phyloP scores from a whole-genome alignment of 2,329 filamentous ascomycete species.

The Phaeosphaeria sp. region DNA sequence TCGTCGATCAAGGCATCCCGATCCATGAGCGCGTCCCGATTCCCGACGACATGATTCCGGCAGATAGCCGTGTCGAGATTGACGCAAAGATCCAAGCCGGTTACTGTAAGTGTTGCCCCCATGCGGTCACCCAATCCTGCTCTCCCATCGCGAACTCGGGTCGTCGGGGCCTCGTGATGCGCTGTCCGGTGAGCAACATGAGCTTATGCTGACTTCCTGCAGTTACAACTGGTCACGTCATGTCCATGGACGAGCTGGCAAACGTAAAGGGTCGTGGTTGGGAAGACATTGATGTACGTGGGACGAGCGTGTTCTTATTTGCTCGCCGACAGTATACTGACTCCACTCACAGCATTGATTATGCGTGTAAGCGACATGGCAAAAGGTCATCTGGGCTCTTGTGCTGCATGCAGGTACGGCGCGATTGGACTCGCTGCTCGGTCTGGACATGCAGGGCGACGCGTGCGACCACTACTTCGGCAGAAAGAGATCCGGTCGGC shows the following conservation, averaged over 20 bases:
- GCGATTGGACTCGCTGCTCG: conserved; percentile 4
- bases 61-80: conserved; percentile 96
- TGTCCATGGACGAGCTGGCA: conserved; percentile 84
- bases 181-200: neutral
- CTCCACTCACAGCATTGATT: conserved; percentile 39
- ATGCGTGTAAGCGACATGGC: conserved; percentile 10
- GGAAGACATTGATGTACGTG: conserved; percentile 71
- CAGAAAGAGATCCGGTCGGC: conserved; percentile 8
- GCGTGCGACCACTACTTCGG: conserved; percentile 10
- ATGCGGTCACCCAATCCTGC: neutral
- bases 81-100: conserved; percentile 97
- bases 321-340: conserved; percentile 24
- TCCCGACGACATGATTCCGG: conserved; percentile 91
- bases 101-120: conserved; percentile 64
- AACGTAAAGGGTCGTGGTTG: conserved; percentile 89
- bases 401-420: conserved; percentile 6
- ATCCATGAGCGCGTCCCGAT: conserved; percentile 91
- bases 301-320: conserved; percentile 10
- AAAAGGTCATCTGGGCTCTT: conserved; percentile 24
- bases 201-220: conserved; percentile 28
- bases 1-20: conserved; percentile 83
- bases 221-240: conserved; percentile 86
- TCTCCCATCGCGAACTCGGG: neutral
- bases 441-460: neutral
- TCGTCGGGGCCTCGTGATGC: neutral